phyloP scores from a whole-genome alignment of 495 filamentous ascomycete genomes.

The Talaromyces wortmannii region DNA sequence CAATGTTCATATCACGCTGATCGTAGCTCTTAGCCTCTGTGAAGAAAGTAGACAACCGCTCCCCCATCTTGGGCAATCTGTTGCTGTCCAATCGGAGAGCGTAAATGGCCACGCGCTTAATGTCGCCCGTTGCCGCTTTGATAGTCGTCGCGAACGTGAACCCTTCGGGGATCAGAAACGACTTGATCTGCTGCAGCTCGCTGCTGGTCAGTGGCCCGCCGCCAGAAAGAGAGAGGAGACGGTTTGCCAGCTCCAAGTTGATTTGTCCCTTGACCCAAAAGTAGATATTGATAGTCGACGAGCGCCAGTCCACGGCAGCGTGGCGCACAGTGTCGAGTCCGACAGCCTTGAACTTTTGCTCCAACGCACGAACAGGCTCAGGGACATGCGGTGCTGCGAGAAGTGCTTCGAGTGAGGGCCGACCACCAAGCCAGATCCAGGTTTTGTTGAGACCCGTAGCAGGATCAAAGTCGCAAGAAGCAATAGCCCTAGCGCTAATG shows the following conservation, averaged over 20 bases:
- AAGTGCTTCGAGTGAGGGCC: constrained; percentile 6
- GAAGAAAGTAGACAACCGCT: constrained; percentile 7
- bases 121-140: background rate
- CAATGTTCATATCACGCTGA: constrained; percentile 2
- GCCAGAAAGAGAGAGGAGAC: background rate
- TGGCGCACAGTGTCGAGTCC: constrained; percentile 4
- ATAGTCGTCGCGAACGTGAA: constrained; percentile 7
- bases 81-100: constrained; percentile 3
- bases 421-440: constrained; percentile 10
- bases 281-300: constrained; percentile 6
- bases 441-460: constrained; percentile 8
- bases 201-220: background rate
- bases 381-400: constrained; percentile 2
- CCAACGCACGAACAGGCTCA: background rate
- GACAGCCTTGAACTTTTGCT: background rate
- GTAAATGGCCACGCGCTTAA: constrained; percentile 10
- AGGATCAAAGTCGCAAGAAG: constrained; percentile 10
- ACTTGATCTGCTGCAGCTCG: background rate
- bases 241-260: background rate
- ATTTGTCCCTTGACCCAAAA: constrained; percentile 3
- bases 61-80: constrained; percentile 2
- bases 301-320: constrained; percentile 5
- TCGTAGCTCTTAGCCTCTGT: constrained; percentile 3
- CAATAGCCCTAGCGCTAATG: background rate
- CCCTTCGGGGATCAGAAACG: background rate